A percentile compares a stretch with the other conserved stretches of the same genome.
Conservation (phyloP, 2,329 filamentous ascomycete species). For the Alternaria viburni region DNA sequence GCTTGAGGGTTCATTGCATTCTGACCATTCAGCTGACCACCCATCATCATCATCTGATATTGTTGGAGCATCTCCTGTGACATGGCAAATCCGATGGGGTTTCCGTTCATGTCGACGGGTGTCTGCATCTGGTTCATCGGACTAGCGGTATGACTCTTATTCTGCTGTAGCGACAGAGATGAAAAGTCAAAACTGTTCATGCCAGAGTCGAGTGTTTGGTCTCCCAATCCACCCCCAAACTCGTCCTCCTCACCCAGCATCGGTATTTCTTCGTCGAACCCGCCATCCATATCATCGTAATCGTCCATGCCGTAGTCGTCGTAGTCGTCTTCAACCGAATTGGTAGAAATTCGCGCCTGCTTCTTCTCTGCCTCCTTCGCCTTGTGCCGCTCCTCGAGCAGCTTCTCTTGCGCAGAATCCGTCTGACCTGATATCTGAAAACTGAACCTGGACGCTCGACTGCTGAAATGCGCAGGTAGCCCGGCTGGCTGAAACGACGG, state of each 20-base stretch:
- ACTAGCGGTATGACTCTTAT: slow-evolving; percentile 12
- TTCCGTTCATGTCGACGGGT: slow-evolving; percentile 39
- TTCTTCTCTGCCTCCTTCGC: slow-evolving; percentile 68
- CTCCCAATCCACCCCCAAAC: slow-evolving; percentile 30
- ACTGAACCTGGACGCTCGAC: slow-evolving; percentile 79
- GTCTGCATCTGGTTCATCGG: slow-evolving; percentile 32
- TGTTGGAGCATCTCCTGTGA: slow-evolving; percentile 35
- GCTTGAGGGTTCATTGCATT: background rate
- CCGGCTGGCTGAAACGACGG: slow-evolving; percentile 45
- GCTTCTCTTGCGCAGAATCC: slow-evolving; percentile 69
- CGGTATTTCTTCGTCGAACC: slow-evolving; percentile 71
- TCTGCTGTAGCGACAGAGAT: slow-evolving; percentile 32
- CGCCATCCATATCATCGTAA: slow-evolving; percentile 62
- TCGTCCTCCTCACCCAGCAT: slow-evolving; percentile 51
- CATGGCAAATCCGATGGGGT: slow-evolving; percentile 43
- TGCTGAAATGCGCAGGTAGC: slow-evolving; percentile 57
- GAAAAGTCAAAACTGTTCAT: slow-evolving; percentile 46
- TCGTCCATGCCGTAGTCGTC: slow-evolving; percentile 50
- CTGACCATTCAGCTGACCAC: background rate
- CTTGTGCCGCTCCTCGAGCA: slow-evolving; percentile 74
- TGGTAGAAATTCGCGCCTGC: slow-evolving; percentile 44
- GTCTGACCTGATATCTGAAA: slow-evolving; percentile 79
- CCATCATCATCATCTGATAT: slow-evolving; percentile 13
- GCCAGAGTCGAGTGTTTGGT: slow-evolving; percentile 34
- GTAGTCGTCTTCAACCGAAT: slow-evolving; percentile 45